Percentiles rank a stretch among this genome's conserved stretches.
These are phyloP conservation scores for Pseudogymnoascus sp. DNA, from an alignment of 2,329 filamentous ascomycete species.

Conservation along the genomic window DNA sequence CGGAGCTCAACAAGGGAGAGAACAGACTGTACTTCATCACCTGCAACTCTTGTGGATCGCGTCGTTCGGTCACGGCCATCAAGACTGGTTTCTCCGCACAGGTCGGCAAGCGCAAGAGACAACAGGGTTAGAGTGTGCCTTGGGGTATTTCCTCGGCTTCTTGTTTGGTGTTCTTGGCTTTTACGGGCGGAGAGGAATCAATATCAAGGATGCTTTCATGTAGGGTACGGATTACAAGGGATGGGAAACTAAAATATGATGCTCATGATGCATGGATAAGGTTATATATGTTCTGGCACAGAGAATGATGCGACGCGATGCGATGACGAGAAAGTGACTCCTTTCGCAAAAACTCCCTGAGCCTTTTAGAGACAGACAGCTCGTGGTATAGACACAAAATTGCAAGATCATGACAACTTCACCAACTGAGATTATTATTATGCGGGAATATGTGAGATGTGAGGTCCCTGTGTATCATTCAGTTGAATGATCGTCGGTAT, in stretches of 20 bases:
- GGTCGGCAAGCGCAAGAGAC: slow-evolving; percentile 96
- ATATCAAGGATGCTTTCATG: slow-evolving; percentile 8
- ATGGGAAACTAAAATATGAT: slow-evolving; percentile 8
- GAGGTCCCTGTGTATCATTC: neutral
- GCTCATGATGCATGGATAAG: slow-evolving; percentile 6
- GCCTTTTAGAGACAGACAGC: slow-evolving; percentile 4
- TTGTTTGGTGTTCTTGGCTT: slow-evolving; percentile 9
- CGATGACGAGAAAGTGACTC: slow-evolving; percentile 3
- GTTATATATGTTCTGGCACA: slow-evolving; percentile 3
- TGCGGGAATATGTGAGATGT: neutral
- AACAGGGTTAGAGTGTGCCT: slow-evolving; percentile 57
- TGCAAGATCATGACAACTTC: slow-evolving; percentile 4
- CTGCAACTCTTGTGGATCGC: slow-evolving; percentile 77
- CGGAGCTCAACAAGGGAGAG: slow-evolving; percentile 96
- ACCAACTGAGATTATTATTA: neutral
- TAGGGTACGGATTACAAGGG: slow-evolving; percentile 9
- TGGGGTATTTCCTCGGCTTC: slow-evolving; percentile 9
- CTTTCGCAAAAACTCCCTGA: neutral
- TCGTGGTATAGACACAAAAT: slow-evolving; percentile 1
- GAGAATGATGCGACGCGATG: slow-evolving; percentile 2
- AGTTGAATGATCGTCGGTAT: neutral
- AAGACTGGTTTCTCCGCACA: slow-evolving; percentile 99
- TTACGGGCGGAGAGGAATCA: slow-evolving; percentile 7
- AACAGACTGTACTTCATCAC: slow-evolving; percentile 99
- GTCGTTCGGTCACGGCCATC: slow-evolving; percentile 91